Percentiles rank a stretch among this genome's conserved stretches.
Conservation (phyloP, 306 rosid genomes). For the Comarum palustre region DNA sequence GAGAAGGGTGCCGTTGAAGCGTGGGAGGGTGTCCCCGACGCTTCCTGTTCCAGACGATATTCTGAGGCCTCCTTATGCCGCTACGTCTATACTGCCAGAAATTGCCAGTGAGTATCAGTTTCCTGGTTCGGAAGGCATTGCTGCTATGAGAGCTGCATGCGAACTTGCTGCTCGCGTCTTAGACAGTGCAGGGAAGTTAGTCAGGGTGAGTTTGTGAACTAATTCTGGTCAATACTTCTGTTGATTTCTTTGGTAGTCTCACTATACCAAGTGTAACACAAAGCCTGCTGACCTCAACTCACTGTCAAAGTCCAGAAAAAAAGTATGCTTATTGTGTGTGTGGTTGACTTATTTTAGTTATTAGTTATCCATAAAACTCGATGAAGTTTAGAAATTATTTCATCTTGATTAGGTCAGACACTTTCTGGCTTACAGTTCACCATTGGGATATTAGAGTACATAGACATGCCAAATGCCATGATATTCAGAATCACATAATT, state of each 20-base stretch:
- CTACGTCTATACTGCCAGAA: slow-evolving; percentile 60
- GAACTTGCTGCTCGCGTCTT: slow-evolving; percentile 93
- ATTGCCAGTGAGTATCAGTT: slow-evolving; percentile 67
- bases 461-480: background rate
- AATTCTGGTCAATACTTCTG: background rate
- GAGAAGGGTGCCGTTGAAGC: slow-evolving; percentile 61
- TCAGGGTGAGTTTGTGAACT: slow-evolving; percentile 58
- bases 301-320: background rate
- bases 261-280: background rate
- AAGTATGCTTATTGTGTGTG: background rate
- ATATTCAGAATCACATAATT: background rate
- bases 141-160: slow-evolving; percentile 76
- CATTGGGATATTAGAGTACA: background rate
- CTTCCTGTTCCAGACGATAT: slow-evolving; percentile 85
- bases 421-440: background rate
- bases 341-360: background rate
- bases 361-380: background rate
- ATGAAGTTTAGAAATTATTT: background rate
- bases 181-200: slow-evolving; percentile 79
- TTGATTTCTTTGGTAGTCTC: background rate
- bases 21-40: slow-evolving; percentile 71
- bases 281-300: background rate
- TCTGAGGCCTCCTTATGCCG: slow-evolving; percentile 81
- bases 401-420: background rate
- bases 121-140: slow-evolving; percentile 75